Conservation (phyloP, 176 grass and related monocot genomes). For the Eleusine coracana region DNA sequence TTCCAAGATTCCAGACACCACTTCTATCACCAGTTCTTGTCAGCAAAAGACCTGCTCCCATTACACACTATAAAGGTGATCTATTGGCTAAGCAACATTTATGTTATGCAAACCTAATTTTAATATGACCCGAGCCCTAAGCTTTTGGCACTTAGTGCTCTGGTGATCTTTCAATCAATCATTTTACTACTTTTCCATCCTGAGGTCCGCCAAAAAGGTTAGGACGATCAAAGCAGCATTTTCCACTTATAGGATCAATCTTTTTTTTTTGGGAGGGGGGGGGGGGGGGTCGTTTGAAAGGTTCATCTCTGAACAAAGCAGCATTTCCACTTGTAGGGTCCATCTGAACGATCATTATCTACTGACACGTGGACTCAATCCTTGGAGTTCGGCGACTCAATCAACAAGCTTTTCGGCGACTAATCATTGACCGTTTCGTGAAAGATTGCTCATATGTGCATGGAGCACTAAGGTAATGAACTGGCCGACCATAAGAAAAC, state of each 20-base stretch:
- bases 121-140: constrained; percentile 21
- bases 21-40: neutral
- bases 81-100: constrained; percentile 9
- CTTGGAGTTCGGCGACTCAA: no score
- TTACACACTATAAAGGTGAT: constrained; percentile 27
- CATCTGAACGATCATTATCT: no score
- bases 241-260: neutral
- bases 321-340: no score
- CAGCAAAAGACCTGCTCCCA: constrained; percentile 11
- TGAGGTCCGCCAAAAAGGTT: neutral
- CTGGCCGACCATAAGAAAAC: no score
- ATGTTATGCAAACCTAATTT: neutral
- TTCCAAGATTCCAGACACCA: constrained; percentile 46
- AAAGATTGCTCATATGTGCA: no score
- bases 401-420: no score
- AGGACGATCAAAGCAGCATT: neutral
- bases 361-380: no score
- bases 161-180: constrained; percentile 10
- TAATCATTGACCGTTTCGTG: no score
- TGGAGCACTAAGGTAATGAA: no score
- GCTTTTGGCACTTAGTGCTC: neutral
- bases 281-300: no score
- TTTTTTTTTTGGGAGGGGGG: neutral
- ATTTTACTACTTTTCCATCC: neutral
- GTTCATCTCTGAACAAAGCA: no score